Percentiles rank a stretch among this genome's conserved stretches.
Evolutionary conservation across 2,329 filamentous ascomycete genomes (phyloP).

Genomic region (Xylariaceae sp.): DNA sequence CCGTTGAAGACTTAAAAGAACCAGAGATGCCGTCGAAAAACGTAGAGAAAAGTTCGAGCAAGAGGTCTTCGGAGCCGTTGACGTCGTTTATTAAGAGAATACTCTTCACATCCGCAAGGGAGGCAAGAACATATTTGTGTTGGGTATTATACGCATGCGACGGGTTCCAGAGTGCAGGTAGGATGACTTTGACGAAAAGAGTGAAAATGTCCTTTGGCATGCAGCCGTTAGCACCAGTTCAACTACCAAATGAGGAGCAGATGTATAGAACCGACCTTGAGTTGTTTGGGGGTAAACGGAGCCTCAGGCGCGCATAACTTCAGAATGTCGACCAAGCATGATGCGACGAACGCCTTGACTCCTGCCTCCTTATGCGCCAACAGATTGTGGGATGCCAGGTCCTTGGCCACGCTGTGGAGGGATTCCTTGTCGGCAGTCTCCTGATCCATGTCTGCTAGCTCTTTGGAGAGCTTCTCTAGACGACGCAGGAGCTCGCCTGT

Average conservation of each 20-base stretch:
- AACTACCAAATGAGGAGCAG: background rate
- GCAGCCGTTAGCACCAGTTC: slow-evolving; percentile 32
- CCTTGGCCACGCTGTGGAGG: slow-evolving; percentile 81
- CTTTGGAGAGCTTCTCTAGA: slow-evolving; percentile 79
- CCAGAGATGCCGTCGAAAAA: slow-evolving; percentile 92
- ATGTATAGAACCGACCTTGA: slow-evolving; percentile 69
- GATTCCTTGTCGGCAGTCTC: slow-evolving; percentile 84
- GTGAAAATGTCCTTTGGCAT: slow-evolving; percentile 84
- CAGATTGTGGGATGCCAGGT: slow-evolving; percentile 81
- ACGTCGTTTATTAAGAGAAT: slow-evolving; percentile 90
- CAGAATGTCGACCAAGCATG: slow-evolving; percentile 91
- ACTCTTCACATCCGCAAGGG: slow-evolving; percentile 91
- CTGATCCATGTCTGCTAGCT: slow-evolving; percentile 86
- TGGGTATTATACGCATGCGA: slow-evolving; percentile 90
- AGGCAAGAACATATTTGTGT: slow-evolving; percentile 88
- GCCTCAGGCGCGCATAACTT: slow-evolving; percentile 93
- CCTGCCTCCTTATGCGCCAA: slow-evolving; percentile 92
- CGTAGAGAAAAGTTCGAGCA: slow-evolving; percentile 80
- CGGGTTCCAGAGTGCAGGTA: slow-evolving; percentile 85
- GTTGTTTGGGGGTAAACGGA: slow-evolving; percentile 86
- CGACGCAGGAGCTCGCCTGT: slow-evolving; percentile 82
- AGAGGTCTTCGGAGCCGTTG: slow-evolving; percentile 78
- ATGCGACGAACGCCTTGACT: slow-evolving; percentile 85
- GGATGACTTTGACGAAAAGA: slow-evolving; percentile 80
- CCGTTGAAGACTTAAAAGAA: slow-evolving; percentile 73